Conservation (phyloP, 495 filamentous ascomycete genomes). For the Neurospora tetrasperma region DNA sequence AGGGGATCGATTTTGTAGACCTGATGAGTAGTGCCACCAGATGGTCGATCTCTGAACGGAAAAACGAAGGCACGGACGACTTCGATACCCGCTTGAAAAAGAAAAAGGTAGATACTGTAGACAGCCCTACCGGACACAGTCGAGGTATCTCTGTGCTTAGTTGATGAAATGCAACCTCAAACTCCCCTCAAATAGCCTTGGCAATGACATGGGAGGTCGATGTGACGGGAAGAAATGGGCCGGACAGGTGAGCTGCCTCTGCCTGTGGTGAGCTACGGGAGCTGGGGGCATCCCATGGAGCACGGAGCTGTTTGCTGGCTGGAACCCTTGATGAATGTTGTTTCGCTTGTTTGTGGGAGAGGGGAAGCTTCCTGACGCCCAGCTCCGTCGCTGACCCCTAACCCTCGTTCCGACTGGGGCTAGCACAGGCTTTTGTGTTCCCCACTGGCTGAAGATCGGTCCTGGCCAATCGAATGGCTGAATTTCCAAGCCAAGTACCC, state of each 20-base stretch:
- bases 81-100: not conserved
- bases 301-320: not conserved
- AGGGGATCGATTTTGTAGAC: not conserved
- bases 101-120: not conserved
- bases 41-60: not conserved
- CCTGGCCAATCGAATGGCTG: no score
- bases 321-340: not conserved
- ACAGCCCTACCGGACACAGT: not conserved
- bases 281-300: not conserved
- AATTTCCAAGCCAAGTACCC: not conserved
- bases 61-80: not conserved
- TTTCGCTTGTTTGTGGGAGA: not conserved
- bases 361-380: not conserved
- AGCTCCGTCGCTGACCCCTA: not conserved
- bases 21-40: not conserved
- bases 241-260: not conserved
- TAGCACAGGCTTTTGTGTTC: no score
- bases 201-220: not conserved
- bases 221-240: not conserved
- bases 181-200: not conserved
- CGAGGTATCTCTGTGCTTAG: not conserved
- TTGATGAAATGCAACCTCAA: not conserved
- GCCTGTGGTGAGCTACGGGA: not conserved
- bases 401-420: no score
- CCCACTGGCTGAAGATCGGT: no score